Evolutionary conservation across 108 stramenopile genomes (phyloP).

Genomic region (Epipyxis sp.): DNA sequence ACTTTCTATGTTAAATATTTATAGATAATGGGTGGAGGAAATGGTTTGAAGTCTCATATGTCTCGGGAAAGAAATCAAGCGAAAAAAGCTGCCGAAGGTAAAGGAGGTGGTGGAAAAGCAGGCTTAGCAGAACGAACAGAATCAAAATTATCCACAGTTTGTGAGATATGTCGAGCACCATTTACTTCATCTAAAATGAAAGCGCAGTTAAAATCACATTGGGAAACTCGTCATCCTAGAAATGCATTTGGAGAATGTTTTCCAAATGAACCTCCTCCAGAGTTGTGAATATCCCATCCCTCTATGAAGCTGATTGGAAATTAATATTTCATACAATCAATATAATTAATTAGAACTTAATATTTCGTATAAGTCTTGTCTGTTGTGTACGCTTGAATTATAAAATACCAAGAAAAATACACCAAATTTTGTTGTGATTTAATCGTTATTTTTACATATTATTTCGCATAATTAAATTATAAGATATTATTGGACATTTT

Average conservation of each 20-base stretch:
- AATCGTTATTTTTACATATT: no score
- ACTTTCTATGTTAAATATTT: no score
- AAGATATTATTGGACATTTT: no score
- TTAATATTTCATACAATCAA: no score
- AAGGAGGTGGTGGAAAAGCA: slow-evolving; percentile 2
- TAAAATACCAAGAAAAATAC: no score
- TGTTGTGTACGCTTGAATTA: no score
- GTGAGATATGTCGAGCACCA: neutral
- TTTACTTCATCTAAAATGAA: neutral
- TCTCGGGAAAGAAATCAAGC: neutral
- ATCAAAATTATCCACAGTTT: neutral
- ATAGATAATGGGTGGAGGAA: neutral
- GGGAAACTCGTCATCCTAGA: neutral
- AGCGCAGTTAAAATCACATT: neutral
- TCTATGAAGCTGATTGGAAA: no score
- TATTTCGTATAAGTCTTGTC: no score
- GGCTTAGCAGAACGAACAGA: neutral
- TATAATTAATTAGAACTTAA: no score
- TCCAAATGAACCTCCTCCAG: neutral
- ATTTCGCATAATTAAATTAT: no score
- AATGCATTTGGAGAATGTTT: neutral
- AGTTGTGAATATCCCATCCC: no score
- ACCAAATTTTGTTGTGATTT: no score
- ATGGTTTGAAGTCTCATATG: slow-evolving; percentile 5
- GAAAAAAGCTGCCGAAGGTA: neutral